A percentile compares a stretch with the other conserved stretches of the same genome.
These are phyloP conservation scores for Pseudogymnoascus sp. DNA, from an alignment of 2,329 filamentous ascomycete genomes.

Conservation along the genomic window DNA sequence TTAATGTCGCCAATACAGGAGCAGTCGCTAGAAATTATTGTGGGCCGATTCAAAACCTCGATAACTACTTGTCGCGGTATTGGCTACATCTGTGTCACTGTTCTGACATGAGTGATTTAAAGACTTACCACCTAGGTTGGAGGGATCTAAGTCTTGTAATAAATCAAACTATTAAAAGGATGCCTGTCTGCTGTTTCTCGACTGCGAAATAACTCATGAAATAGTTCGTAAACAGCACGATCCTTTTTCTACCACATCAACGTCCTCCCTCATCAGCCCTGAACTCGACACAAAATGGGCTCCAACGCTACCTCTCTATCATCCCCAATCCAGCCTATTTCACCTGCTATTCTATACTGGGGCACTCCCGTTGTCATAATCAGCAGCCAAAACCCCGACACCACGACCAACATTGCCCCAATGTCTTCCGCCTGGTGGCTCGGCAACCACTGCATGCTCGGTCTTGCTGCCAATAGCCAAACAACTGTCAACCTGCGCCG, in stretches of 20 bases:
- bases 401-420: constrained; percentile 33
- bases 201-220: not conserved
- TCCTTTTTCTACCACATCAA: not conserved
- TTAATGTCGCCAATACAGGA: not conserved
- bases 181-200: not conserved
- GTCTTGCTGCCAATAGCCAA: constrained; percentile 29
- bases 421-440: constrained; percentile 41
- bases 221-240: not conserved
- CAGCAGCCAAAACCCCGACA: constrained; percentile 34
- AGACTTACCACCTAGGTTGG: not conserved
- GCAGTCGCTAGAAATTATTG: not conserved
- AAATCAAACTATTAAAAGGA: not conserved
- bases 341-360: constrained; percentile 35
- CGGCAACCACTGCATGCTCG: constrained; percentile 35
- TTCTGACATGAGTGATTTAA: not conserved
- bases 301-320: not conserved
- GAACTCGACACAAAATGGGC: not conserved
- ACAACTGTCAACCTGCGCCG: constrained; percentile 35
- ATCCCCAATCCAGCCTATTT: constrained; percentile 21
- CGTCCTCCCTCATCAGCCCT: not conserved
- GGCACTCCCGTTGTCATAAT: constrained; percentile 35
- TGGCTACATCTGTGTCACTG: not conserved
- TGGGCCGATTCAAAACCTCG: not conserved
- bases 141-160: not conserved
- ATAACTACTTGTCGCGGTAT: not conserved